phyloP scores from a whole-genome alignment of 2,329 filamentous ascomycete genomes.

The Clonostachys rhizophaga region DNA sequence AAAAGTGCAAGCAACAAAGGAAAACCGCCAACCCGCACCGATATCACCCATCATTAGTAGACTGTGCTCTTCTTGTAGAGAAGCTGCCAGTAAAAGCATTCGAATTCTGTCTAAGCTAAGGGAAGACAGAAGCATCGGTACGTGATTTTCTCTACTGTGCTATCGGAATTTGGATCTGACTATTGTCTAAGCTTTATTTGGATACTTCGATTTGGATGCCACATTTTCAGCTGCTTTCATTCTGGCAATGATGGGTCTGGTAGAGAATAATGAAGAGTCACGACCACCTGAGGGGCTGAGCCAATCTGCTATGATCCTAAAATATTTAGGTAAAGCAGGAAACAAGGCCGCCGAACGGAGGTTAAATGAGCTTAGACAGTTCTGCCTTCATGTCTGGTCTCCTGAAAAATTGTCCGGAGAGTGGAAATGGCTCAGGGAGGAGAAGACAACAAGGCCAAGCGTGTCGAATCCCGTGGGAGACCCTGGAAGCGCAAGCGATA shows the following conservation, averaged over 20 bases:
- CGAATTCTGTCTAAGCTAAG: constrained; percentile 12
- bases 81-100: constrained; percentile 17
- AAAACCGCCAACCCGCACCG: constrained; percentile 3
- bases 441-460: background rate
- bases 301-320: constrained; percentile 12
- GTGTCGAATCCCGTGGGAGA: background rate
- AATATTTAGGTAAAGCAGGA: constrained; percentile 13
- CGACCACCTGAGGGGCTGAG: constrained; percentile 14
- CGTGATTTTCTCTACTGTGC: background rate
- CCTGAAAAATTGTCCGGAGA: constrained; percentile 9
- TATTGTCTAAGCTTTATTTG: constrained; percentile 10
- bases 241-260: constrained; percentile 17
- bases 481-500: background rate
- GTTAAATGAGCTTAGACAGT: constrained; percentile 14
- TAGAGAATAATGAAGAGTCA: constrained; percentile 10
- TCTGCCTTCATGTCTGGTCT: constrained; percentile 16
- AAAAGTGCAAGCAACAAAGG: constrained; percentile 11
- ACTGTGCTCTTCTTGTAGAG: constrained; percentile 14
- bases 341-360: constrained; percentile 14
- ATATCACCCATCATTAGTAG: constrained; percentile 10
- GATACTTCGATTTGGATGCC: constrained; percentile 18
- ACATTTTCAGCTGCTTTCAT: constrained; percentile 19
- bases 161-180: background rate
- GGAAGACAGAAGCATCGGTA: constrained; percentile 12
- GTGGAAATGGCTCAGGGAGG: constrained; percentile 9